Base-by-base conservation (phyloP, 163 green algal species). In the Volvox carteri region DNA sequence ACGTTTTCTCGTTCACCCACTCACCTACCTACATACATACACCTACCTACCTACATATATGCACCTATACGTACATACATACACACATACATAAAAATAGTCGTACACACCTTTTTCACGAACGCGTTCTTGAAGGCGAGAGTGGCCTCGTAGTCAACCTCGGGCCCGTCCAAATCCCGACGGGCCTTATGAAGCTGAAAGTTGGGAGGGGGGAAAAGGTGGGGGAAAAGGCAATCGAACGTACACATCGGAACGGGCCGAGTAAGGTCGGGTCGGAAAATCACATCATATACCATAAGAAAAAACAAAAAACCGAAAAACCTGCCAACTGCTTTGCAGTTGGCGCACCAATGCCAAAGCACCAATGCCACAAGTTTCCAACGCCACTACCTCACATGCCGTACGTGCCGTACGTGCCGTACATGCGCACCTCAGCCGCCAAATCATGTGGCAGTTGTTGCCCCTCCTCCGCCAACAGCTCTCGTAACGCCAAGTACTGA, bases 131-230 rank as follows among this genome's bases (percentile, higher is more conserved):
- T 98, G 62, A 85, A 84, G 0, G 73, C 75, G 83, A 97, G 77
- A 0, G 93, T 96, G 0, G 23, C 92, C 85, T 96, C 92, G 88
- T 99, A 99, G 81, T 99, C 97, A 30, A 99, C 92, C 28, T 95
- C 81, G 12, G 54, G 18, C 46, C 86, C 37, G 48, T 96, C 89
- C 60, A 97, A 90, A 42, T 79, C 81, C 4, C 46, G 67, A 25
- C 81, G 81, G 4, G 81, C 81, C 46, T 70, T 72, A 39, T 87
- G 65, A 9, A 87, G 44, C 81, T 87, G 81, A 4, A 1, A 44
- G 23, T 1, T 37, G 79, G 56, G 23, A 86, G 79, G 68, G 62
- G n/a, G 62, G 62, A 30, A 23, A 16, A 30, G 62, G 62, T 6
- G 62, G 56, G 56, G 56, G 56, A n/a, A n/a, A 33, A n/a, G 56